Percentiles rank a stretch among this genome's conserved stretches.
phyloP scores from a whole-genome alignment of 371 early-diverging fungal genomes.

The Mortierella sp. region DNA sequence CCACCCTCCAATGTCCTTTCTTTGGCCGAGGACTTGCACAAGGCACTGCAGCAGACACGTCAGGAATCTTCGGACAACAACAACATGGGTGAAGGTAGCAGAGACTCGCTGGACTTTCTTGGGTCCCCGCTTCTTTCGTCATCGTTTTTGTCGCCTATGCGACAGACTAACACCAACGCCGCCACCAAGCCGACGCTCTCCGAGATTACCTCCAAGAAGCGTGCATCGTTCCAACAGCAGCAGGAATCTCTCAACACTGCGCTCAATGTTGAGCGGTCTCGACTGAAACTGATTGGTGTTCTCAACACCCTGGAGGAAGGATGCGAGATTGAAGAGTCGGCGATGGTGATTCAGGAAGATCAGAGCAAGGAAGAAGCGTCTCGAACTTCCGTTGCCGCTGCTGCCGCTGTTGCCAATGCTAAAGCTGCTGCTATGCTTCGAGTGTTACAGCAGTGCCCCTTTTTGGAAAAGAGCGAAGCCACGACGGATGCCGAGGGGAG shows the following conservation, averaged over 20 bases:
- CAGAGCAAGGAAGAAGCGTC: background rate
- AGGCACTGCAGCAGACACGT: slow-evolving; percentile 20
- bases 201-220: slow-evolving; percentile 43
- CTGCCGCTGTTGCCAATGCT: background rate
- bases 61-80: background rate
- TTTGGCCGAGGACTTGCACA: slow-evolving; percentile 37
- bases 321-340: background rate
- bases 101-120: background rate
- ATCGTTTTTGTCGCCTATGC: background rate
- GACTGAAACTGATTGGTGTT: slow-evolving; percentile 32
- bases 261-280: slow-evolving; percentile 24
- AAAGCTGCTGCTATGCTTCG: slow-evolving; percentile 4
- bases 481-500: slow-evolving; percentile 28
- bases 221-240: slow-evolving; percentile 20
- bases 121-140: background rate
- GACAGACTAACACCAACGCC: too few species aligned
- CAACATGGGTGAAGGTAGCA: background rate
- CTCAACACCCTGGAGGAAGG: slow-evolving; percentile 1
- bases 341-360: background rate
- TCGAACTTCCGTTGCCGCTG: background rate
- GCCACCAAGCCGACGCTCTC: slow-evolving; percentile 20
- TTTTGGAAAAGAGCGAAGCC: slow-evolving; percentile 33
- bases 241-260: slow-evolving; percentile 13
- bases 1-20: slow-evolving; percentile 21
- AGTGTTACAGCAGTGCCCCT: slow-evolving; percentile 37